Conservation (phyloP, 2,329 filamentous ascomycete species). For the Beauveria pseudobassiana region DNA sequence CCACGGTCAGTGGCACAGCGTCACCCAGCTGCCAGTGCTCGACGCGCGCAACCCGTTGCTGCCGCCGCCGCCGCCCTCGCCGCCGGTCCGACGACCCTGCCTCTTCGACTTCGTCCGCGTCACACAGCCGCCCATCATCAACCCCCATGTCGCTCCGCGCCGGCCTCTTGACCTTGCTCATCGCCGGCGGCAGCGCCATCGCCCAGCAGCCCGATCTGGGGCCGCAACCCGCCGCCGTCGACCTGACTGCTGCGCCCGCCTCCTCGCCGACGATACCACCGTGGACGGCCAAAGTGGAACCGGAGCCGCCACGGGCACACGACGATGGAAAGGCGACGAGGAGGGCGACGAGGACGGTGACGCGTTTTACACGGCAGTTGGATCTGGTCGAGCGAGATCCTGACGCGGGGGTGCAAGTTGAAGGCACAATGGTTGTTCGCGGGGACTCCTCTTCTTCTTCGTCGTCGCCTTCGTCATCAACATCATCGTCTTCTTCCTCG, state of each 20-base stretch:
- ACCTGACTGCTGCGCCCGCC: not conserved
- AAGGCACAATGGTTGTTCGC: not conserved
- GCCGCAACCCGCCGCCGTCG: not conserved
- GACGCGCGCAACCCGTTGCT: not conserved
- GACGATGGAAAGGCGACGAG: not conserved
- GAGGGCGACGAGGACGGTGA: not conserved
- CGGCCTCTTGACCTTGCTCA: not conserved
- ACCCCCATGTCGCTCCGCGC: not conserved
- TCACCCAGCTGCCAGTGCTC: not conserved
- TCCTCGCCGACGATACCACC: constrained; percentile 4
- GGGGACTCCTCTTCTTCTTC: not conserved
- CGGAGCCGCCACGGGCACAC: not conserved
- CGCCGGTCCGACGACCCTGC: not conserved
- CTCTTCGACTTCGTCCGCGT: not conserved
- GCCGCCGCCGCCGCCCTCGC: not conserved
- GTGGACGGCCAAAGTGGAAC: not conserved
- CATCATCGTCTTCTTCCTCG: constrained; percentile 12
- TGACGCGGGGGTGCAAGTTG: not conserved
- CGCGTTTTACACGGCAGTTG: constrained; percentile 5
- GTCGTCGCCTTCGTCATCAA: not conserved
- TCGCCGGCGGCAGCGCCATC: not conserved
- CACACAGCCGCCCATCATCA: not conserved
- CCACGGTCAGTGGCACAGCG: not conserved
- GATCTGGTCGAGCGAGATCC: constrained; percentile 1
- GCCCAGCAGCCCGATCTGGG: not conserved